These are phyloP conservation scores for Boletus semigastroideus DNA, from an alignment of 1,284 basidiomycete species.

Conservation along the genomic window DNA sequence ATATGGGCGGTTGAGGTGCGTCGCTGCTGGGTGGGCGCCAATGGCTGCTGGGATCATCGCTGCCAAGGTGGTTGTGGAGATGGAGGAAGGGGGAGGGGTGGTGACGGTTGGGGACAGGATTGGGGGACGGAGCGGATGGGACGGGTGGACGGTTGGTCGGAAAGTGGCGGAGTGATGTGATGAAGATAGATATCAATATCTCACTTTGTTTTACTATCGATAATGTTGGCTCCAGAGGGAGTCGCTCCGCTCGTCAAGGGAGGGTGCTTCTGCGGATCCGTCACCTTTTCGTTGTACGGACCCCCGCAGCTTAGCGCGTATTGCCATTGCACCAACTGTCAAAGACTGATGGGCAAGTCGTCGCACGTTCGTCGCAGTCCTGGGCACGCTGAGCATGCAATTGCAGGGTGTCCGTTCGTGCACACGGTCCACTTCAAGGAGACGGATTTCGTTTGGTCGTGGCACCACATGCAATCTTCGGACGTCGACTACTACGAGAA, in stretches of 20 bases:
- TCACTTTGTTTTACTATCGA: too few relatives aligned
- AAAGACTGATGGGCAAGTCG: constrained; percentile 49
- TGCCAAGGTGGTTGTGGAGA: constrained; percentile 38
- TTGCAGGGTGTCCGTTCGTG: constrained; percentile 61
- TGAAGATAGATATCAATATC: too few relatives aligned
- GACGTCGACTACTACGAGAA: constrained; percentile 46
- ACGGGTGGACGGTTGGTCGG: constrained; percentile 20
- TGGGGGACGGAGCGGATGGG: constrained; percentile 30
- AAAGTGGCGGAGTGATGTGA: constrained; percentile 2
- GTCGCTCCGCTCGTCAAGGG: constrained; percentile 32
- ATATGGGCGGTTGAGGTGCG: constrained; percentile 43
- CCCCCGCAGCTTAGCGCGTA: constrained; percentile 54
- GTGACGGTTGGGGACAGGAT: constrained; percentile 25
- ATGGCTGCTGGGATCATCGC: constrained; percentile 47
- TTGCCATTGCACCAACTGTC: constrained; percentile 66
- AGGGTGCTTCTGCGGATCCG: constrained; percentile 53
- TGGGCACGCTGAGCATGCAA: not conserved
- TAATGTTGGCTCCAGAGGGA: constrained; percentile 17
- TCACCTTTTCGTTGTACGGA: constrained; percentile 46
- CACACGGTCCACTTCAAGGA: constrained; percentile 57
- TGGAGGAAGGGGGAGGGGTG: constrained; percentile 25
- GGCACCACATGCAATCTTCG: constrained; percentile 31
- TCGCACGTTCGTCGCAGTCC: not conserved
- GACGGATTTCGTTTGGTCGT: constrained; percentile 52
- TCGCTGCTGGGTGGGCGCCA: constrained; percentile 53